Base-by-base conservation (phyloP, 495 filamentous ascomycete species). In the Articulospora tetracladia region DNA sequence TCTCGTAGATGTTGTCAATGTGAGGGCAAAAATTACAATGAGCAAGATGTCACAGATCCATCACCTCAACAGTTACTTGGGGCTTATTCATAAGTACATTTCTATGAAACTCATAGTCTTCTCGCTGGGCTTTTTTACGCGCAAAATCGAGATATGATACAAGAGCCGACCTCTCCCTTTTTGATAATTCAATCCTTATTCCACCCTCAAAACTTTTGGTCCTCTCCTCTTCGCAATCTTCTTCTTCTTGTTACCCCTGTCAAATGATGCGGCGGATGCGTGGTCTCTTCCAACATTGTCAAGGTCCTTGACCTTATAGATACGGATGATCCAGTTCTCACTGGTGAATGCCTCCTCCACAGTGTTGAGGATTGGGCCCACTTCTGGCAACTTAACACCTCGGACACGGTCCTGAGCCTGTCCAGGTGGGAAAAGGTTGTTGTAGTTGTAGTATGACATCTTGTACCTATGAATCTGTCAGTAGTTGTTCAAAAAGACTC, bases 281-380 rank as follows among this genome's bases (percentile, higher is more conserved):
- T 98, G 94, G 67, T 96, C 92, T 68, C 95, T 83, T 26, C 92
- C 94, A 53, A 99, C 76, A 69, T 97, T 98, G 74, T 99, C 95
- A 34, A 97, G 86, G 66, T 96, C 92, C 77, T 99, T 99, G 69
- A 99, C 95, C 79, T 99, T 99, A 80, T 96, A 99, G 71, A 99
- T 98, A 53, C 95, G 81, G 71, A 99, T 97, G 71, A 99, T 99
- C 95, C 95, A 99, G 80, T 99, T 99, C 81, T 99, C 95, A 66
- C 91, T 96, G 46, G 95, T 99, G 76, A 93, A 99, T 1, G 95
- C 95, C 74, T 99, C 95, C 69, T 98, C 95, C 39, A 99, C 72
- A 19, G 86, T 93, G 73, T 84, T 91, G 54, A 99, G 88, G 58
- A 88, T 81, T 13, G 95, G 95, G 2, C 91, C 90, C 62, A 91